These are phyloP conservation scores for Posidonia australis DNA, from an alignment of 106 monocot genomes.

Conservation along the genomic window DNA sequence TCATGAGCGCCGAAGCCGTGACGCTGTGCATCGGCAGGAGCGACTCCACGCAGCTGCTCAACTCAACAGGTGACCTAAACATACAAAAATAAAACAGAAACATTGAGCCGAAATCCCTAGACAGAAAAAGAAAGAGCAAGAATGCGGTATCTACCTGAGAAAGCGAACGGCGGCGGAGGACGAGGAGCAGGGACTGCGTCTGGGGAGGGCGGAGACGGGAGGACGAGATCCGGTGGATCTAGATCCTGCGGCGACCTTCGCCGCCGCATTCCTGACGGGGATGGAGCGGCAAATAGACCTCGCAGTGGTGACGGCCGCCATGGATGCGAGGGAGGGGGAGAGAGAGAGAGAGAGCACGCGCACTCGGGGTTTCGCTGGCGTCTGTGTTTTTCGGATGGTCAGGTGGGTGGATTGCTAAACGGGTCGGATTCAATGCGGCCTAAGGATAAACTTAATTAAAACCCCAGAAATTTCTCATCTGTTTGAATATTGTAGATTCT, in stretches of 20 bases:
- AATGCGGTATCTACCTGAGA: slow-evolving; percentile 6
- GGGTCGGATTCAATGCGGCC: too few species aligned
- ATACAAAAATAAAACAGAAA: background rate
- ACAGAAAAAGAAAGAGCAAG: background rate
- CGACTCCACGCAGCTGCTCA: slow-evolving; percentile 19
- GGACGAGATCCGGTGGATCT: background rate
- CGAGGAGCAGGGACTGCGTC: background rate
- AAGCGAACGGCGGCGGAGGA: background rate
- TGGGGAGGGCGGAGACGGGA: background rate
- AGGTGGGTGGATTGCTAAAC: too few species aligned
- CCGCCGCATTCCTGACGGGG: slow-evolving; percentile 3
- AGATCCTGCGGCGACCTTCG: background rate
- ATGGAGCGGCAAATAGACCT: slow-evolving; percentile 15
- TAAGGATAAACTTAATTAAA: too few species aligned
- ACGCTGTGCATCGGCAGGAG: slow-evolving; percentile 21
- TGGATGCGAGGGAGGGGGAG: background rate
- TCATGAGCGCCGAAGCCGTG: slow-evolving; percentile 20
- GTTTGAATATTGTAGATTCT: too few species aligned
- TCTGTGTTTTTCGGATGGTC: too few species aligned
- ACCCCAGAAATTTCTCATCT: too few species aligned
- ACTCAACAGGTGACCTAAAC: slow-evolving; percentile 14
- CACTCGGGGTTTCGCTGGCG: too few species aligned
- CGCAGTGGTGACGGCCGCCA: slow-evolving; percentile 9
- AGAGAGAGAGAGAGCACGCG: too few species aligned
- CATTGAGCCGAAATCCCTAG: background rate